Evolutionary conservation across 306 rosid genomes (phyloP).

Genomic region (Ziziphus jujuba): DNA sequence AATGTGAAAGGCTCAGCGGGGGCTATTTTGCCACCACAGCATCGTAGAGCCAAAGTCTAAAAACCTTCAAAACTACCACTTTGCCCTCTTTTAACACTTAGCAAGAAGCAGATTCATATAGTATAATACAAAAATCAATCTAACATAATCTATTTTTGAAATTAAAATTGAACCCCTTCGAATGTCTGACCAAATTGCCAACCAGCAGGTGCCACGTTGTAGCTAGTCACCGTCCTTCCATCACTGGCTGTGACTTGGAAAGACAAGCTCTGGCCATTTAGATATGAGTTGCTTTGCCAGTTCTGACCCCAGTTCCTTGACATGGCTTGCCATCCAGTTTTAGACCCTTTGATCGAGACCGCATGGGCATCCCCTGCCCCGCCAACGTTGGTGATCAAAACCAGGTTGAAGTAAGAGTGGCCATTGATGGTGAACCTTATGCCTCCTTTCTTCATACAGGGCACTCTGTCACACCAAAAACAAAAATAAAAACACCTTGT

Average conservation of each 20-base stretch:
- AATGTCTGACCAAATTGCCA: conserved; percentile 87
- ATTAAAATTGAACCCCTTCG: conserved; percentile 63
- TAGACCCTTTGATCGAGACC: conserved; percentile 79
- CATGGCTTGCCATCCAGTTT: conserved; percentile 72
- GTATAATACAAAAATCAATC: background rate
- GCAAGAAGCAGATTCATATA: background rate
- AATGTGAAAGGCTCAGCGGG: conserved; percentile 29
- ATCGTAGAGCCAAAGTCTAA: background rate
- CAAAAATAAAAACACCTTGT: background rate
- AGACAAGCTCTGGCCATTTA: conserved; percentile 69
- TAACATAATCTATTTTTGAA: background rate
- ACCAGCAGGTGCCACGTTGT: conserved; percentile 49
- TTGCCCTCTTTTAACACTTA: background rate
- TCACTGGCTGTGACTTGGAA: conserved; percentile 82
- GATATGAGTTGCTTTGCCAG: conserved; percentile 82
- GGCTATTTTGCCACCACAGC: conserved; percentile 28
- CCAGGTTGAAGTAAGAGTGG: conserved; percentile 87
- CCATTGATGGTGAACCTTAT: conserved; percentile 83
- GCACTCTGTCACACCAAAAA: conserved; percentile 46
- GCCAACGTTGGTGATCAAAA: conserved; percentile 70
- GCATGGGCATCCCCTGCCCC: conserved; percentile 82
- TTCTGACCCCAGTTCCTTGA: conserved; percentile 90
- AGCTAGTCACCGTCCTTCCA: conserved; percentile 58
- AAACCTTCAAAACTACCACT: background rate
- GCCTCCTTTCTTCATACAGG: conserved; percentile 79